These are phyloP conservation scores for Fusarium sp. DNA, from an alignment of 2,329 filamentous ascomycete genomes.

Conservation along the genomic window DNA sequence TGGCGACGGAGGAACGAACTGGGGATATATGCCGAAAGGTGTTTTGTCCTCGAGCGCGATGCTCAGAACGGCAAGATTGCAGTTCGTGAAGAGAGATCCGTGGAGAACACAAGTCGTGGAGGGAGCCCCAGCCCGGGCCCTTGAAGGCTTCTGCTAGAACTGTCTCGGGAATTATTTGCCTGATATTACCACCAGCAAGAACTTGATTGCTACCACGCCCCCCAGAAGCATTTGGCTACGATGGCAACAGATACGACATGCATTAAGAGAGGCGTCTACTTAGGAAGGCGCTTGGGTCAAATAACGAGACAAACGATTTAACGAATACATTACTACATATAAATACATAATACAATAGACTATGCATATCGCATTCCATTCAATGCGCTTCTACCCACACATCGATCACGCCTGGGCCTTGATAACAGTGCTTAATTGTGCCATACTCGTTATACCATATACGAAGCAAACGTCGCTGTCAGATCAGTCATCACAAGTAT, in stretches of 20 bases:
- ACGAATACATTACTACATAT: conserved; percentile 9
- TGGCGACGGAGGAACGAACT: conserved; percentile 58
- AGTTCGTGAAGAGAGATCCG: conserved; percentile 48
- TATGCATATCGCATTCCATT: not conserved
- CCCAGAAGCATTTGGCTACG: not conserved
- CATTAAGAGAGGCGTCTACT: not conserved
- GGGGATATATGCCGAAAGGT: conserved; percentile 62
- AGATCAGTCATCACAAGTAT: no score
- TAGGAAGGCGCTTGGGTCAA: not conserved
- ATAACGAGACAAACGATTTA: conserved; percentile 29
- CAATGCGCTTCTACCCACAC: not conserved
- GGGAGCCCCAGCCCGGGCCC: conserved; percentile 42
- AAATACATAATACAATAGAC: not conserved
- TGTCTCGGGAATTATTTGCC: not conserved
- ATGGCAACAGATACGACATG: not conserved
- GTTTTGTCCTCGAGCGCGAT: conserved; percentile 58
- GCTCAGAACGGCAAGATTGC: conserved; percentile 30
- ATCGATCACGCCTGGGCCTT: not conserved
- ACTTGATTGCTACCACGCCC: not conserved
- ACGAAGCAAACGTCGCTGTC: no score
- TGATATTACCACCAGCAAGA: not conserved
- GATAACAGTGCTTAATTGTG: no score
- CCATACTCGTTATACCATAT: no score
- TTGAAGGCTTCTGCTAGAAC: conserved; percentile 23
- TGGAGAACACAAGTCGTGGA: conserved; percentile 46